Percentiles rank a stretch among this genome's conserved stretches.
phyloP scores from a whole-genome alignment of 768 basidiomycete genomes.

The Kwoniella sp. region DNA sequence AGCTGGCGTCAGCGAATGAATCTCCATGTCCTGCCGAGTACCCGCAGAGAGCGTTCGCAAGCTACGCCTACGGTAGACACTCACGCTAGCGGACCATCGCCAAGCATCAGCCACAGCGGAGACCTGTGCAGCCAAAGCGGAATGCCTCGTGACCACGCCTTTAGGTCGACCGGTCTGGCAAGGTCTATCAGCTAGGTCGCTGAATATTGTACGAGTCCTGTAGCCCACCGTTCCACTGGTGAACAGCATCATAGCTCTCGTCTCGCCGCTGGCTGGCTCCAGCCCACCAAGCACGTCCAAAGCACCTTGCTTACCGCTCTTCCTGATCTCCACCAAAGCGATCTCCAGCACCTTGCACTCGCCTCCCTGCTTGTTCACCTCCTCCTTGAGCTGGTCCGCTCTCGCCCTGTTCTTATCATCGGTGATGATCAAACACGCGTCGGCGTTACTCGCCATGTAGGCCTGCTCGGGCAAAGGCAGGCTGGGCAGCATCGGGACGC shows the following conservation, averaged over 20 bases:
- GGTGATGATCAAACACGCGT: constrained; percentile 25
- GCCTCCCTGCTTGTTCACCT: constrained; percentile 4
- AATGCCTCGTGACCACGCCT: constrained; percentile 29
- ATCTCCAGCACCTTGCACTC: constrained; percentile 4
- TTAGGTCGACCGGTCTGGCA: constrained; percentile 28
- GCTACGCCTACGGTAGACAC: no score
- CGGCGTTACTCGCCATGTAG: constrained; percentile 37
- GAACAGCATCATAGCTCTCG: constrained; percentile 36
- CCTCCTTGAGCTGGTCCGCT: constrained; percentile 18
- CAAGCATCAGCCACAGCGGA: constrained; percentile 18
- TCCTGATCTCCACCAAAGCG: constrained; percentile 4
- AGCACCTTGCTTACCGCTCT: background rate
- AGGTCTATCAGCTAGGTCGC: no score
- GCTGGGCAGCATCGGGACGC: constrained; percentile 36
- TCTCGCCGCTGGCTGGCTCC: constrained; percentile 19
- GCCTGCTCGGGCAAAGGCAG: constrained; percentile 39
- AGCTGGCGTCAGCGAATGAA: background rate
- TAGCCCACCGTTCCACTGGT: constrained; percentile 35
- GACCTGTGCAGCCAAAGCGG: constrained; percentile 22
- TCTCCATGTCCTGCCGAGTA: no score
- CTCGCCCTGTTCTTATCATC: constrained; percentile 23
- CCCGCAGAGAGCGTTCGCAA: no score
- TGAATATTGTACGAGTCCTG: no score
- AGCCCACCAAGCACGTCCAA: constrained; percentile 1
- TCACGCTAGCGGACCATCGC: constrained; percentile 17